These are phyloP conservation scores for Sarocladiaceae sp. DNA, from an alignment of 2,329 filamentous ascomycete genomes.

Conservation along the genomic window DNA sequence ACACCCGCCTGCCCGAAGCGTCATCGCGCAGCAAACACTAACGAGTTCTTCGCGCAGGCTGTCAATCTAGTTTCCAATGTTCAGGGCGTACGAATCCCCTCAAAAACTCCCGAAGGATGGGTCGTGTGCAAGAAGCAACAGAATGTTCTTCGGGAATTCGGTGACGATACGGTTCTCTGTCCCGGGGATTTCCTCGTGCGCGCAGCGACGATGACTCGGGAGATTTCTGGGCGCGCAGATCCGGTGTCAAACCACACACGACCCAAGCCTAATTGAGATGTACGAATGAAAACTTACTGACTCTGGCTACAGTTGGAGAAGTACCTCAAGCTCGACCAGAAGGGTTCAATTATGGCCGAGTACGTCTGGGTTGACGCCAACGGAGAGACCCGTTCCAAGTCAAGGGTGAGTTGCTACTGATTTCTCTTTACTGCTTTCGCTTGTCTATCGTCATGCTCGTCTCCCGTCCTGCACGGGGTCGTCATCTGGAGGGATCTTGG, in stretches of 20 bases:
- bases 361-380: slow-evolving; percentile 92
- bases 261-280: neutral
- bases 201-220: neutral
- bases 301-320: slow-evolving; percentile 67
- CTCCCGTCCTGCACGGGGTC: neutral
- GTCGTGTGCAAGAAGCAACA: no score
- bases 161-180: neutral
- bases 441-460: no score
- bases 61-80: slow-evolving; percentile 10
- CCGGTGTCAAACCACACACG: neutral
- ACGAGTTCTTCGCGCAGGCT: neutral
- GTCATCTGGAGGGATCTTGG: neutral
- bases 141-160: no score
- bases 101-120: no score
- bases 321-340: slow-evolving; percentile 88
- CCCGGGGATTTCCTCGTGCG: neutral
- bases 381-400: slow-evolving; percentile 88
- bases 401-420: slow-evolving; percentile 82
- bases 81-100: slow-evolving; percentile 8
- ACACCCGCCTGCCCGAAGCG: slow-evolving; percentile 6
- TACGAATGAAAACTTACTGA: neutral
- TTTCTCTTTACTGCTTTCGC: no score
- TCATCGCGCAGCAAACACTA: slow-evolving; percentile 7
- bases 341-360: slow-evolving; percentile 84
- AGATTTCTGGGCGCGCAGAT: neutral